Evolutionary conservation across 768 basidiomycete genomes (phyloP), one percentile per base, ranked within the genome.

Genomic region (Mycena chlorophos): DNA sequence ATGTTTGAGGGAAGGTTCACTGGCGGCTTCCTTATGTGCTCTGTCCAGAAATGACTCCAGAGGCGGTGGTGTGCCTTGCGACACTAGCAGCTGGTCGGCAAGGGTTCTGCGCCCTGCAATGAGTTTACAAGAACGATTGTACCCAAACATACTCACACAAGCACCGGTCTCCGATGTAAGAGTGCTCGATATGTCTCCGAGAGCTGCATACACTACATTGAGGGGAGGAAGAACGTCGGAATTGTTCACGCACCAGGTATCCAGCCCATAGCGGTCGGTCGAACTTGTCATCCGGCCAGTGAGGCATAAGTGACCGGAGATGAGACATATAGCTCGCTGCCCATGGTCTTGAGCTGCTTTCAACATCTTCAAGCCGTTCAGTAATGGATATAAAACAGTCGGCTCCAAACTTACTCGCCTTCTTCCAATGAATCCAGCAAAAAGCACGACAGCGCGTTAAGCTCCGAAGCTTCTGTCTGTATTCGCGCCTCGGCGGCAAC

Each of bases 301-400:
- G 1, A 14, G 3, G 6, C 34, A 51, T 46, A n/a, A 51, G 50
- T 2, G 17, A n/a, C 13, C 50, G 31, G 2, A 43, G 23, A 30
- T 52, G 51, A 45, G 51, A 6, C 51, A 52, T 52, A 27, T 52
- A 52, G 17, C 38, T 27, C 3, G 38, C 25, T 8, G 51, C 38
- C 51, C 51, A 52, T 19, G 51, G 51, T 4, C 51, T 19, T 3
- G 51, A 28, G 51, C 34, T 23, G 19, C 13, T n/a, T 22, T 12
- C 23, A 3, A 37, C 20, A 25, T 26, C 26, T 28, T 14, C n/a
- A 26, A 42, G 27, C 12, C n/a, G 4, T 19, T 39, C 16, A n/a
- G 12, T 19, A n/a, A n/a, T n/a, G 30, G 31, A 17, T 34, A 3
- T 31, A 42, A 13, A 5, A 20, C 13, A 52, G 6, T 6, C 26